Percentiles rank a stretch among this genome's conserved stretches.
phyloP scores from a whole-genome alignment of 345 rosid species.

The Xanthoceras sorbifolium region DNA sequence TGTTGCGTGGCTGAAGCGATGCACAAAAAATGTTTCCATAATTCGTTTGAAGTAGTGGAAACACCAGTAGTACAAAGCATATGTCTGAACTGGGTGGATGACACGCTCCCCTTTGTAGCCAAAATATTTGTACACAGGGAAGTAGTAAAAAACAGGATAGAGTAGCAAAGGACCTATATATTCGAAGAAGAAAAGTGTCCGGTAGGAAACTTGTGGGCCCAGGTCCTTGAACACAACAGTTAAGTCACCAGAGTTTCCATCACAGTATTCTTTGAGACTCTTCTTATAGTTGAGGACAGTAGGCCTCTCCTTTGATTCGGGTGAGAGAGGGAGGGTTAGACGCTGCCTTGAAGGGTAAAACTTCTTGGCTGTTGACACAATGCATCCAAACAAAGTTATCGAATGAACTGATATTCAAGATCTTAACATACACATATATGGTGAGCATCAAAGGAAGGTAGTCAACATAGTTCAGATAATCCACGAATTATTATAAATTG shows the following conservation, averaged over 20 bases:
- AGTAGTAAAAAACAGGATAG: slow-evolving; percentile 86
- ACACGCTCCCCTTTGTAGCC: slow-evolving; percentile 67
- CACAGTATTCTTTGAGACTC: slow-evolving; percentile 67
- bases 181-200: slow-evolving; percentile 92
- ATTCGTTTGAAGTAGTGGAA: slow-evolving; percentile 95
- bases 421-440: background rate
- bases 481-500: background rate
- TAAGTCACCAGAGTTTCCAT: slow-evolving; percentile 55
- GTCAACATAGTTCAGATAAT: background rate
- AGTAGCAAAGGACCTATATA: slow-evolving; percentile 88
- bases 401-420: slow-evolving; percentile 13
- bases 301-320: slow-evolving; percentile 81
- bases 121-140: slow-evolving; percentile 73
- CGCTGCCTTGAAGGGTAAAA: slow-evolving; percentile 97
- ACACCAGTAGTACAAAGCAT: slow-evolving; percentile 94
- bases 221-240: slow-evolving; percentile 89
- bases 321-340: slow-evolving; percentile 74
- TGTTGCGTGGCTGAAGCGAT: slow-evolving; percentile 92
- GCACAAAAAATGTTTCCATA: slow-evolving; percentile 93
- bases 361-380: slow-evolving; percentile 65
- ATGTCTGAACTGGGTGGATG: slow-evolving; percentile 85
- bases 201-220: slow-evolving; percentile 95
- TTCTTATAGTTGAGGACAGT: slow-evolving; percentile 65
- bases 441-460: background rate
- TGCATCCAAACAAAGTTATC: slow-evolving; percentile 16